These are phyloP conservation scores for Poteriospumella lacustris DNA, from an alignment of 108 stramenopile species.

Conservation along the genomic window DNA sequence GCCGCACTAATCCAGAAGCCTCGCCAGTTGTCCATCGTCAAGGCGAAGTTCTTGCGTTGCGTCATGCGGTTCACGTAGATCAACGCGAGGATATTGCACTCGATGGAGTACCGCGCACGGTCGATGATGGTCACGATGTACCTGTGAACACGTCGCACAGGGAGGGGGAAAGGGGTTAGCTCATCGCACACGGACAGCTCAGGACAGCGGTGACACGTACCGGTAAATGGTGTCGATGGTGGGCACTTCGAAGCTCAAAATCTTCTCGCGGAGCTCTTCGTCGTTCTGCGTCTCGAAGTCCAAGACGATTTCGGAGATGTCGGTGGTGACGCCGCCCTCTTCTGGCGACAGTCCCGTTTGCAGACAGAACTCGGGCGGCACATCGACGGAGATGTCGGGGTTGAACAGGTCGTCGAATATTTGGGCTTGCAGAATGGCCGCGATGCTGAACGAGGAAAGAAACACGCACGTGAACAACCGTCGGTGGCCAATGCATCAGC, in stretches of 20 bases:
- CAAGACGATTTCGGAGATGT: not conserved
- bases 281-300: not conserved
- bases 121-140: conserved; percentile 17
- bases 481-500: not conserved
- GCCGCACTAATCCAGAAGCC: conserved; percentile 21
- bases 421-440: conserved; percentile 2
- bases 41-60: not conserved
- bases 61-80: conserved; percentile 41
- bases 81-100: conserved; percentile 35
- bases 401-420: not conserved
- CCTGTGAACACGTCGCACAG: no score
- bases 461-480: not conserved
- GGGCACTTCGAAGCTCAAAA: not conserved
- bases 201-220: no score
- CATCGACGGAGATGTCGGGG: not conserved
- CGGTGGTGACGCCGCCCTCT: not conserved
- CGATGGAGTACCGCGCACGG: not conserved
- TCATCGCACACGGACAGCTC: no score
- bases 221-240: not conserved
- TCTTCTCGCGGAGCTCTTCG: not conserved
- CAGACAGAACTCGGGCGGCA: not conserved
- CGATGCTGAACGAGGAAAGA: not conserved
- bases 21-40: conserved; percentile 36
- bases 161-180: no score
- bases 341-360: not conserved